Evolutionary conservation across 495 filamentous ascomycete species (phyloP).

Genomic region (Letharia columbiana): DNA sequence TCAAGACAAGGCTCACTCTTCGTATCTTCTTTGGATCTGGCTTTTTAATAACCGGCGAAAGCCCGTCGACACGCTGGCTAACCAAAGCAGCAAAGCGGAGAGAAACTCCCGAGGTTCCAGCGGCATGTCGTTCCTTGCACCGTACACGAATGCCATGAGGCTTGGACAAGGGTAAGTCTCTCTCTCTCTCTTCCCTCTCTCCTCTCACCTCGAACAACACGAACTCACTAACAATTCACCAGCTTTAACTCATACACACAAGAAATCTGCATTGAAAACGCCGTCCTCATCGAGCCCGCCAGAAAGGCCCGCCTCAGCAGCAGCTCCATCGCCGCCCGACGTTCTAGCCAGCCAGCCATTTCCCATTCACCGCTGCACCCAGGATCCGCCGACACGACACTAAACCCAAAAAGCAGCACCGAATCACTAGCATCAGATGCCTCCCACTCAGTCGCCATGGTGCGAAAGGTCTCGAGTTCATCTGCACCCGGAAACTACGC

Average conservation of each 20-base stretch:
- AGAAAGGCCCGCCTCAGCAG: slow-evolving; percentile 9
- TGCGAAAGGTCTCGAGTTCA: neutral
- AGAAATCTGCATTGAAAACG: slow-evolving; percentile 28
- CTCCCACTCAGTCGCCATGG: neutral
- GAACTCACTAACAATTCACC: neutral
- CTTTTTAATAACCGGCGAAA: neutral
- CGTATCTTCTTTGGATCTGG: neutral
- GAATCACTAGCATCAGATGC: neutral
- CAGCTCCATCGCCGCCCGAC: neutral
- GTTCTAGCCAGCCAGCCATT: neutral
- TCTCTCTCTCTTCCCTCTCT: too few species aligned
- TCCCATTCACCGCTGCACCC: neutral
- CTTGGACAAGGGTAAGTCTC: slow-evolving; percentile 22
- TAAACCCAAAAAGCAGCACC: neutral
- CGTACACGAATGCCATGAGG: slow-evolving; percentile 29
- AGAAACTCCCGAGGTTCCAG: neutral
- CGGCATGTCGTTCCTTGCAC: slow-evolving; percentile 22
- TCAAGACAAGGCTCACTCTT: neutral
- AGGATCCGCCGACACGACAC: neutral
- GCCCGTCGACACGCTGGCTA: neutral
- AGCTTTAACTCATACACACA: slow-evolving; percentile 31
- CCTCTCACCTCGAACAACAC: neutral
- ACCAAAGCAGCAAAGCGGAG: neutral
- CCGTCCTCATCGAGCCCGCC: slow-evolving; percentile 25
- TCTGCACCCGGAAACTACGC: neutral